Conservation (phyloP, 1,139 yeast genomes). For the Scheffersomyces lignicola region DNA sequence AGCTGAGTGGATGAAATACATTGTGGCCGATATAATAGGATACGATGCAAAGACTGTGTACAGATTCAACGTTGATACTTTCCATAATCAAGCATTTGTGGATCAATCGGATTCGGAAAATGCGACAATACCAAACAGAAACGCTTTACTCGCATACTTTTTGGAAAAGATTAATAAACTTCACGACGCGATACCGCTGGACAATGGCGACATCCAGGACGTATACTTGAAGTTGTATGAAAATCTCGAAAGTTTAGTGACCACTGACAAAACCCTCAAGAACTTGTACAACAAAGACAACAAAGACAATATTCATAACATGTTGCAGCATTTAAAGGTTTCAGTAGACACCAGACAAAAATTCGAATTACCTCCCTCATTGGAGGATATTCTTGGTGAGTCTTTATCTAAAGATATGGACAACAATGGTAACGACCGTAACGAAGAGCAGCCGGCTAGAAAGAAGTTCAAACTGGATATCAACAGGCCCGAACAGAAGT, state of each 20-base stretch:
- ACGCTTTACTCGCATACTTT: neutral
- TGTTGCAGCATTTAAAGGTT: constrained; percentile 7
- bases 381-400: constrained; percentile 23
- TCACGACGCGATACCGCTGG: constrained; percentile 2
- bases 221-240: neutral
- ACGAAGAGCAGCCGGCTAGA: constrained; percentile 10
- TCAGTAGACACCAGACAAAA: constrained; percentile 6
- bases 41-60: constrained; percentile 1
- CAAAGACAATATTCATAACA: constrained; percentile 4
- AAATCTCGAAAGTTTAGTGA: neutral
- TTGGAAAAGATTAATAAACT: constrained; percentile 1
- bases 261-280: constrained; percentile 5
- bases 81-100: neutral
- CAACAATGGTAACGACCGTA: too few relatives aligned
- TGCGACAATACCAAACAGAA: constrained; percentile 1
- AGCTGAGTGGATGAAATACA: constrained; percentile 18
- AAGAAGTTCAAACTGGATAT: constrained; percentile 10
- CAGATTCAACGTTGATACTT: neutral
- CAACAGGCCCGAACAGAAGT: constrained; percentile 4
- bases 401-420: constrained; percentile 4
- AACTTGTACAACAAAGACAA: constrained; percentile 7
- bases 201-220: constrained; percentile 1
- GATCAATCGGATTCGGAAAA: neutral
- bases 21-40: constrained; percentile 7
- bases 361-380: constrained; percentile 23